These are phyloP conservation scores for Beauveria sp. DNA, from an alignment of 2,329 filamentous ascomycete species.

Conservation along the genomic window DNA sequence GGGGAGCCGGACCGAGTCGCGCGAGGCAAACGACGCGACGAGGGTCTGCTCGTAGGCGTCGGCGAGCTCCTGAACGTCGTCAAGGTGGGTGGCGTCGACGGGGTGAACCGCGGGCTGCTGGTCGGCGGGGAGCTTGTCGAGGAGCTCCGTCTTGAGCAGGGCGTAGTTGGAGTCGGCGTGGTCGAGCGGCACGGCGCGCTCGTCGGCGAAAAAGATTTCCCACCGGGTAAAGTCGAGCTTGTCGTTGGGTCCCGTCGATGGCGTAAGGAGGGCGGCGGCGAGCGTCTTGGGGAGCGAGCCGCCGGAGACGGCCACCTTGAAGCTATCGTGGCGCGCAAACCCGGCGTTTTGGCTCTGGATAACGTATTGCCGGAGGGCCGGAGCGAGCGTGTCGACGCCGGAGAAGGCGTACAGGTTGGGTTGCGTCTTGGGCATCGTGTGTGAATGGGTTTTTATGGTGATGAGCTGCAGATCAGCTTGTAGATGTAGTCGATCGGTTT, in stretches of 20 bases:
- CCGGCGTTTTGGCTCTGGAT: slow-evolving; percentile 74
- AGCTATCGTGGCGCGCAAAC: slow-evolving; percentile 69
- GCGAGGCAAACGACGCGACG: slow-evolving; percentile 76
- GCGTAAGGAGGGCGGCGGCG: slow-evolving; percentile 69
- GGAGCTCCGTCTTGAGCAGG: slow-evolving; percentile 76
- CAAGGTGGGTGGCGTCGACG: slow-evolving; percentile 58
- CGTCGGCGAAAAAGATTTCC: slow-evolving; percentile 98
- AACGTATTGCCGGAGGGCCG: slow-evolving; percentile 73
- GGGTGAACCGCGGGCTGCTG: slow-evolving; percentile 65
- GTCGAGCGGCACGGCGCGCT: slow-evolving; percentile 86
- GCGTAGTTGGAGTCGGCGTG: slow-evolving; percentile 92
- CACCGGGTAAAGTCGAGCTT: slow-evolving; percentile 73
- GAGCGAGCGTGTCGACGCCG: slow-evolving; percentile 60
- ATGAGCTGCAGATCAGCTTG: not conserved
- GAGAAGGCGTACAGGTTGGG: slow-evolving; percentile 76
- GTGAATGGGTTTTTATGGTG: not conserved
- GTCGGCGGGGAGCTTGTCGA: slow-evolving; percentile 74
- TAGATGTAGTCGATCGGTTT: not conserved
- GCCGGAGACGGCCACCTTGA: slow-evolving; percentile 89
- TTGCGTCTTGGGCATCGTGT: slow-evolving; percentile 46
- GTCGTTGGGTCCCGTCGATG: slow-evolving; percentile 45
- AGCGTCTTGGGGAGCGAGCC: slow-evolving; percentile 87
- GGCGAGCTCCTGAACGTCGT: slow-evolving; percentile 84
- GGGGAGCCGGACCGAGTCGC: slow-evolving; percentile 89
- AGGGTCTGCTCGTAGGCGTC: slow-evolving; percentile 88